These are phyloP conservation scores for Fusarium citri DNA, from an alignment of 2,329 filamentous ascomycete genomes.

Conservation along the genomic window DNA sequence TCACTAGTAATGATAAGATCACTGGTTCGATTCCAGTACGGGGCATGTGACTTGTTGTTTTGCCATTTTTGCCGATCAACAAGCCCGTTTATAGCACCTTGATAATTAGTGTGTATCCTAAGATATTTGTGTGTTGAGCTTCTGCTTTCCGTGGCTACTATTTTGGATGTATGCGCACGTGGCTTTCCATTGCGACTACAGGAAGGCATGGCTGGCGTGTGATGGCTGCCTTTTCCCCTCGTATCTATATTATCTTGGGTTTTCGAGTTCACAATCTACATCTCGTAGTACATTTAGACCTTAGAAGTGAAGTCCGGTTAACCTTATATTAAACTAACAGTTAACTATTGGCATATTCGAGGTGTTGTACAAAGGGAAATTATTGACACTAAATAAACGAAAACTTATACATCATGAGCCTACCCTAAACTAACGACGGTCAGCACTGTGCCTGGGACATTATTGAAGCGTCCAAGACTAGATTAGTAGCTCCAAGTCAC, in stretches of 20 bases:
- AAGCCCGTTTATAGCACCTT: background rate
- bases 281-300: background rate
- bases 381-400: background rate
- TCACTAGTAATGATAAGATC: slow-evolving; percentile 38
- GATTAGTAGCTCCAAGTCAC: background rate
- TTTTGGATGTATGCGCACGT: background rate
- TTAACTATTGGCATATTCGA: background rate
- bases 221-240: background rate
- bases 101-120: background rate
- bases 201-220: background rate
- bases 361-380: background rate
- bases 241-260: background rate
- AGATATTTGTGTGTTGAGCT: background rate
- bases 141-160: background rate
- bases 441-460: background rate
- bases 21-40: slow-evolving; percentile 33
- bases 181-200: background rate
- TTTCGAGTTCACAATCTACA: background rate
- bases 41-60: slow-evolving; percentile 17
- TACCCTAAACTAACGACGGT: background rate
- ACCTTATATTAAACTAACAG: background rate
- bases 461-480: background rate
- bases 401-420: background rate
- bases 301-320: background rate
- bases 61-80: background rate